phyloP scores from a whole-genome alignment of 2,329 filamentous ascomycete genomes.

The Ampelomyces quisqualis region DNA sequence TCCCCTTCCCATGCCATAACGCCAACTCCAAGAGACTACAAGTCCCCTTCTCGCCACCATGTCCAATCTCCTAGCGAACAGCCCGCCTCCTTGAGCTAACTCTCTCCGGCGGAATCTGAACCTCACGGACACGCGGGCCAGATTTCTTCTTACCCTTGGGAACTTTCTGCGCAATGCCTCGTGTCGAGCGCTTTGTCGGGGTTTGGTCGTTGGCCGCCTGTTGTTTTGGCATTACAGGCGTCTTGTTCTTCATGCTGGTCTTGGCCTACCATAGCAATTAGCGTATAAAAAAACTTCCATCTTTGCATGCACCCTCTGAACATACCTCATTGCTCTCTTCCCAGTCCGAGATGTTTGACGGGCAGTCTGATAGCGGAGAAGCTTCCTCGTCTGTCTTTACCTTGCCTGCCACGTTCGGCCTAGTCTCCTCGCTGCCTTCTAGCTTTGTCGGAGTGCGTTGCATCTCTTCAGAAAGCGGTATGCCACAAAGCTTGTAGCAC shows the following conservation, averaged over 20 bases:
- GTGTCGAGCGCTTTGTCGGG: not conserved
- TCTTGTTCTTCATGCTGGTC: not conserved
- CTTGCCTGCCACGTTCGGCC: not conserved
- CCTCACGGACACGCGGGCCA: too few species aligned
- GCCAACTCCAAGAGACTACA: not conserved
- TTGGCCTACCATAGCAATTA: not conserved
- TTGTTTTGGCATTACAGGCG: too few species aligned
- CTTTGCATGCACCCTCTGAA: too few species aligned
- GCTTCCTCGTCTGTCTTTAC: not conserved
- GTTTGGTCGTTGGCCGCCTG: too few species aligned
- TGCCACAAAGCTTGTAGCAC: too few species aligned
- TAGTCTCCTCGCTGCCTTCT: not conserved
- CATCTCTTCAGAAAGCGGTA: too few species aligned
- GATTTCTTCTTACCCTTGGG: not conserved
- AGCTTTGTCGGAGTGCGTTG: too few species aligned
- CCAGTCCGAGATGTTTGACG: constrained; percentile 21
- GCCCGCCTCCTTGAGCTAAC: not conserved
- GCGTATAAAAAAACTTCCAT: not conserved
- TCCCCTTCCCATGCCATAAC: too few species aligned
- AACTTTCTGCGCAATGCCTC: constrained; percentile 1
- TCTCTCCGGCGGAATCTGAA: not conserved
- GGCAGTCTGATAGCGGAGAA: constrained; percentile 16
- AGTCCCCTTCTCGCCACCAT: not conserved
- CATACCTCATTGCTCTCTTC: constrained; percentile 8
- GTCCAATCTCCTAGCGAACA: not conserved